Evolutionary conservation across 2,329 filamentous ascomycete genomes (phyloP), one percentile per base, ranked within the genome.

Genomic region (Alternaria dauci): DNA sequence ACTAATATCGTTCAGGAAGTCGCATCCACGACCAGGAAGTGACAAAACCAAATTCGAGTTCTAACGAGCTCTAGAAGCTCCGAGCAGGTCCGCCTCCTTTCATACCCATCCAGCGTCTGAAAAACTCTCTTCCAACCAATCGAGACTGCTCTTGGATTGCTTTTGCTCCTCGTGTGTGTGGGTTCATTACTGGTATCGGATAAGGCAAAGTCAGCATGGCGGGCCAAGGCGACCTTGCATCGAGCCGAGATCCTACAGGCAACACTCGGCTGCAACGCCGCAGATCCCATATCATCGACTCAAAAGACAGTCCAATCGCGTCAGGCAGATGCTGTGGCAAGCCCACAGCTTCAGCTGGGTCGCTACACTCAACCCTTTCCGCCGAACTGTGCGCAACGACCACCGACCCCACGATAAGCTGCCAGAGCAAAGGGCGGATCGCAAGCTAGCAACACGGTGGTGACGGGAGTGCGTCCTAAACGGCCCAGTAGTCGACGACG

Each of bases 141-240:
- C 44, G 46, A 54, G 32, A 30, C 36, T 52, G 39, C n/a, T 4
- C 8, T 42, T 32, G 26, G 14, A 32, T 30, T 48, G 20, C 41
- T 48, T 38, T 55, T 44, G 5, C 36, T n/a, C 42, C 14, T 43
- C 9, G 25, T 25, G 26, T 59, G 59, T 34, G 53, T 55, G 50
- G 42, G 34, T 38, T 55, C 52, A 43, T 41, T 25, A 44, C 53
- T 48, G 47, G 50, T 59, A 56, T 61, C 43, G 42, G 60, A 65
- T 66, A 61, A 61, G 62, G 53, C 52, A 39, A 51, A 39, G n/a
- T 55, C 56, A 32, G 46, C 30, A 54, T 48, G 32, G 23, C 26
- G 41, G 52, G 58, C 62, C 56, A 59, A 57, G 62, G 39, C 62
- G 32, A 52, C 41, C 46, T 41, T 55, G 62, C 55, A 61, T 55